phyloP scores from a whole-genome alignment of 306 rosid species.

The Echinosophora koreensis region DNA sequence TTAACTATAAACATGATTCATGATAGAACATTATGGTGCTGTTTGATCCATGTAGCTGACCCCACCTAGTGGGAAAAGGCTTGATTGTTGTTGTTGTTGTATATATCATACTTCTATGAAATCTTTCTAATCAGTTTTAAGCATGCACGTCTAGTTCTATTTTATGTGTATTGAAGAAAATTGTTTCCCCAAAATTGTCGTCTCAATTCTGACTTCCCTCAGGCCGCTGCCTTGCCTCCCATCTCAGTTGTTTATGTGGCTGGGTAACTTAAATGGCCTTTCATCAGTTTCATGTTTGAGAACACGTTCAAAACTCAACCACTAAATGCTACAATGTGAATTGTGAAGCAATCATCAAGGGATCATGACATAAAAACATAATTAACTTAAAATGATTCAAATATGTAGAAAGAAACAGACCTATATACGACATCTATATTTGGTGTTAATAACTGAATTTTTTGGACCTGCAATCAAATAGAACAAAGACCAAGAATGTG shows the following conservation, averaged over 20 bases:
- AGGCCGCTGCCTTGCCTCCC: slow-evolving; percentile 26
- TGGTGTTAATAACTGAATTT: slow-evolving; percentile 87
- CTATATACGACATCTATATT: slow-evolving; percentile 96
- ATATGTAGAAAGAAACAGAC: slow-evolving; percentile 52
- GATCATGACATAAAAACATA: slow-evolving; percentile 15
- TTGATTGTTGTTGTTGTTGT: no score
- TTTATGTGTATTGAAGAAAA: not conserved
- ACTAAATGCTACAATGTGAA: not conserved
- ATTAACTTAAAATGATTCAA: slow-evolving; percentile 40
- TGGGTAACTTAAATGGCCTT: slow-evolving; percentile 17
- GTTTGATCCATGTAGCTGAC: no score
- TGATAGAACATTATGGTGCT: no score
- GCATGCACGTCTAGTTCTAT: slow-evolving; percentile 2
- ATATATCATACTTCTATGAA: not conserved
- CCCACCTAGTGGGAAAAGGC: no score
- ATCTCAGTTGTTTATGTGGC: not conserved
- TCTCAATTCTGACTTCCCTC: not conserved
- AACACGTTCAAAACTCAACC: slow-evolving; percentile 16
- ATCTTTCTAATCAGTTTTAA: slow-evolving; percentile 14
- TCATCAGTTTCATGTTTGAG: not conserved
- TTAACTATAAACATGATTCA: no score
- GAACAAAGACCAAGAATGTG: slow-evolving; percentile 12
- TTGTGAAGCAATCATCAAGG: not conserved
- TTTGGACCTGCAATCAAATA: slow-evolving; percentile 73
- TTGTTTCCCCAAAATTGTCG: not conserved